phyloP scores from a whole-genome alignment of 2,329 filamentous ascomycete species.

The Diaporthe citrichinensis region DNA sequence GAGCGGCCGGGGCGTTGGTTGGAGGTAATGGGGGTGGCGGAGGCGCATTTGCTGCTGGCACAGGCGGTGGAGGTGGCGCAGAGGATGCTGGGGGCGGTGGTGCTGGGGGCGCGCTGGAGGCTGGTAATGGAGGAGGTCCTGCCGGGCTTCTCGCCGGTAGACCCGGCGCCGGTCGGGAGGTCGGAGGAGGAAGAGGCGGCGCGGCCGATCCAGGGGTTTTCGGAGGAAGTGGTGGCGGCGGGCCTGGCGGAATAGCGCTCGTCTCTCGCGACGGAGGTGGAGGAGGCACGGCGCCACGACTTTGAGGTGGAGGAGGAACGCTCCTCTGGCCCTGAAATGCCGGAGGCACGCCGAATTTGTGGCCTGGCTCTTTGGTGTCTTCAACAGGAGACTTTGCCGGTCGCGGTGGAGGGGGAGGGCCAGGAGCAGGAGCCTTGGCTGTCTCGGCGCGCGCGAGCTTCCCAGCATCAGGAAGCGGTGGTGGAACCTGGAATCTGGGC shows the following conservation, averaged over 20 bases:
- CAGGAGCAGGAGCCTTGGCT: slow-evolving; percentile 65
- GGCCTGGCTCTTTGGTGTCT: slow-evolving; percentile 69
- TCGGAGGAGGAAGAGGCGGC: slow-evolving; percentile 66
- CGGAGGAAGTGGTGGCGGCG: slow-evolving; percentile 62
- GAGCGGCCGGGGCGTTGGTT: slow-evolving; percentile 53
- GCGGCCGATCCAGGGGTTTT: slow-evolving; percentile 61
- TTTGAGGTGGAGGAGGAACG: slow-evolving; percentile 82
- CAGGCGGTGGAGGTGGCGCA: slow-evolving; percentile 54
- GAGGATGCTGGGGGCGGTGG: slow-evolving; percentile 52
- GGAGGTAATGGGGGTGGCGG: slow-evolving; percentile 56
- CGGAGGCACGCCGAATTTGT: slow-evolving; percentile 83
- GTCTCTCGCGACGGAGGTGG: slow-evolving; percentile 70
- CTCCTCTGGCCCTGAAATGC: slow-evolving; percentile 79
- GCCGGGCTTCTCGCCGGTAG: slow-evolving; percentile 54
- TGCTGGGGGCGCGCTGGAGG: slow-evolving; percentile 52
- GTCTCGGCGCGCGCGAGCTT: slow-evolving; percentile 78
- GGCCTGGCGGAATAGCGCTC: slow-evolving; percentile 49
- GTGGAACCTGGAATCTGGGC: slow-evolving; percentile 85
- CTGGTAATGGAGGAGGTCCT: slow-evolving; percentile 48
- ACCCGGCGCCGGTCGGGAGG: slow-evolving; percentile 66
- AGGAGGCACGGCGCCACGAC: slow-evolving; percentile 79
- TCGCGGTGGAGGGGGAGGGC: slow-evolving; percentile 76
- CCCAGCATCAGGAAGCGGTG: slow-evolving; percentile 89
- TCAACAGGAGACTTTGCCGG: slow-evolving; percentile 81
- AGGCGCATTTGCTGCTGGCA: slow-evolving; percentile 51